These are phyloP conservation scores for Hypoxylon sp. DNA, from an alignment of 2,329 filamentous ascomycete genomes.

Conservation along the genomic window DNA sequence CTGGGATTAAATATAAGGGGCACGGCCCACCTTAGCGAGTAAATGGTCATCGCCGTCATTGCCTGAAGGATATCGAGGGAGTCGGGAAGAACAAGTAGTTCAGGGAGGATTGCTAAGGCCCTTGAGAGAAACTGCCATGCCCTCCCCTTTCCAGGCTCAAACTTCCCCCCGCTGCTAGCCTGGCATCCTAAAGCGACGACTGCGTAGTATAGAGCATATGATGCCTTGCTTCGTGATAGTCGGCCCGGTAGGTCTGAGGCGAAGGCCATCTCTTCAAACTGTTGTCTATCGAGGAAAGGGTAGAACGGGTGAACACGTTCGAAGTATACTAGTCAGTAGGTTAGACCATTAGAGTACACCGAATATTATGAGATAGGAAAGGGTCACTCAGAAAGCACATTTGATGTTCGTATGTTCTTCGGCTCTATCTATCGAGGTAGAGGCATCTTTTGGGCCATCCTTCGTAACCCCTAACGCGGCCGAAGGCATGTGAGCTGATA, in stretches of 20 bases:
- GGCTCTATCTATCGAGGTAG: slow-evolving; percentile 6
- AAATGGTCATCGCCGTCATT: slow-evolving; percentile 46
- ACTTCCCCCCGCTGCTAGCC: slow-evolving; percentile 48
- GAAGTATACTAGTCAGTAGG: slow-evolving; percentile 46
- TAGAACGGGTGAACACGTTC: slow-evolving; percentile 50
- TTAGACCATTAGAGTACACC: slow-evolving; percentile 1
- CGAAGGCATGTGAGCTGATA: slow-evolving; percentile 4
- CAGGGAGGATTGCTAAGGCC: slow-evolving; percentile 49
- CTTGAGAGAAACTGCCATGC: slow-evolving; percentile 52
- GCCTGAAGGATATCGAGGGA: slow-evolving; percentile 46
- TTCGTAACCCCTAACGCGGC: slow-evolving; percentile 1
- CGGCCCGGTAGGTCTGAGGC: slow-evolving; percentile 40
- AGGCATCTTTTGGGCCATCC: slow-evolving; percentile 12
- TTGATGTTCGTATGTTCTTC: slow-evolving; percentile 26
- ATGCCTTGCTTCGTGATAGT: slow-evolving; percentile 44
- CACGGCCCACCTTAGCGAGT: slow-evolving; percentile 30
- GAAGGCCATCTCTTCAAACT: slow-evolving; percentile 48
- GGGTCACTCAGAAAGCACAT: no score
- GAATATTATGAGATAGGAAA: background rate
- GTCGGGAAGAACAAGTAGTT: slow-evolving; percentile 45
- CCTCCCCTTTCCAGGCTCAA: slow-evolving; percentile 50
- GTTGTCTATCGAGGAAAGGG: slow-evolving; percentile 50
- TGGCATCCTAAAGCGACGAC: slow-evolving; percentile 51
- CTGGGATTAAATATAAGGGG: background rate
- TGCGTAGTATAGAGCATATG: slow-evolving; percentile 51